Evolutionary conservation across 2,329 filamentous ascomycete species (phyloP).

Genomic region (Colletotrichum simmondsii): DNA sequence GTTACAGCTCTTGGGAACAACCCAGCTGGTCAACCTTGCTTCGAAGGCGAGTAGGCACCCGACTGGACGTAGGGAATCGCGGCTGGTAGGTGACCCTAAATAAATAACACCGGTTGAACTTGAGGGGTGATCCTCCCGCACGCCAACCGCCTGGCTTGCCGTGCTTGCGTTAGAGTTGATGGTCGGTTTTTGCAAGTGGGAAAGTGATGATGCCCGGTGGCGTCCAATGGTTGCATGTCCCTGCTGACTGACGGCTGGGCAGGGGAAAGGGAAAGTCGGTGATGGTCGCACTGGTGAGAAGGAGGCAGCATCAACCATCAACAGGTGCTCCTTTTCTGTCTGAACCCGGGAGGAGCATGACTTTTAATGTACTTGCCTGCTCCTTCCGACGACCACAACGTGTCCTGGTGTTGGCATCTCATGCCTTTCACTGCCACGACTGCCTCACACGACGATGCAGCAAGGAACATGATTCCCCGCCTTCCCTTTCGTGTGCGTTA

Average conservation of each 20-base stretch:
- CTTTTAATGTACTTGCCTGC: conserved; percentile 3
- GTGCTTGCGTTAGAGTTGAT: conserved; percentile 8
- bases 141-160: background rate
- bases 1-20: conserved; percentile 19
- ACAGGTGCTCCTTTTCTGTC: background rate
- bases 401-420: background rate
- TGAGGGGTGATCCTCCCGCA: conserved; percentile 23
- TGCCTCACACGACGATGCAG: background rate
- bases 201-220: conserved; percentile 17
- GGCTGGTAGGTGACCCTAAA: conserved; percentile 11
- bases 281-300: background rate
- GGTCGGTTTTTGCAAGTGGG: background rate
- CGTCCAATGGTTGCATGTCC: conserved; percentile 1
- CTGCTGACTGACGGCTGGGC: conserved; percentile 14
- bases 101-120: conserved; percentile 22
- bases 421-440: background rate
- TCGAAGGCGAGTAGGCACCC: background rate
- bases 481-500: background rate
- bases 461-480: conserved; percentile 1
- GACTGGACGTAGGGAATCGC: background rate
- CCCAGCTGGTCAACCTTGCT: conserved; percentile 14
- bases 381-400: background rate
- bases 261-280: background rate
- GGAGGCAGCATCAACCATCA: background rate
- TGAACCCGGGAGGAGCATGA: background rate